A percentile compares a stretch with the other conserved stretches of the same genome.
phyloP scores from a whole-genome alignment of 805 yeast genomes.

The Spathaspora boniae region DNA sequence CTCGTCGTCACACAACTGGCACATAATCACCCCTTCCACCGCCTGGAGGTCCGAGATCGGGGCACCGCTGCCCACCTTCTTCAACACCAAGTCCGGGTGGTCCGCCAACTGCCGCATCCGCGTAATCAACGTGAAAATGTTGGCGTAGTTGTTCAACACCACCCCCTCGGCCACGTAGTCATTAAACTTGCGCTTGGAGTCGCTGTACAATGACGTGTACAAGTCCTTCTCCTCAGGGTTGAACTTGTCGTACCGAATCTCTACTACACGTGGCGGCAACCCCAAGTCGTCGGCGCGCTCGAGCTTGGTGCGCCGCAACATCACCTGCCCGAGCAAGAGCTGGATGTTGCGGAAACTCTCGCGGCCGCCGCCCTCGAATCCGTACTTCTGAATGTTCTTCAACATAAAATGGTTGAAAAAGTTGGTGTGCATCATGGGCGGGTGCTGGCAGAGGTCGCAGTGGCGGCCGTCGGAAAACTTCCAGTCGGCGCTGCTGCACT shows the following conservation, averaged over 20 bases:
- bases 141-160: slow-evolving; percentile 93
- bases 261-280: slow-evolving; percentile 92
- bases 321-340: slow-evolving; percentile 66
- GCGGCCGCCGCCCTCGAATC: slow-evolving; percentile 77
- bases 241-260: slow-evolving; percentile 79
- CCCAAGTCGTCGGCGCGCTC: slow-evolving; percentile 98
- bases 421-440: slow-evolving; percentile 92
- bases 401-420: slow-evolving; percentile 94
- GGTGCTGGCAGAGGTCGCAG: slow-evolving; percentile 85
- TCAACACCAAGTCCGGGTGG: slow-evolving; percentile 92
- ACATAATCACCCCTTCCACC: slow-evolving; percentile 58
- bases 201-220: slow-evolving; percentile 82
- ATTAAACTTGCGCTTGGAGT: slow-evolving; percentile 81
- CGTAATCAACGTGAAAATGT: slow-evolving; percentile 91
- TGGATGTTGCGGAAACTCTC: slow-evolving; percentile 77
- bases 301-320: slow-evolving; percentile 92
- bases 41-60: slow-evolving; percentile 37
- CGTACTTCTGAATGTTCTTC: slow-evolving; percentile 86
- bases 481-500: slow-evolving; percentile 83
- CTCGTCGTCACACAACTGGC: slow-evolving; percentile 95
- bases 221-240: slow-evolving; percentile 94
- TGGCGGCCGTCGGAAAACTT: slow-evolving; percentile 74
- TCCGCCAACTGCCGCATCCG: slow-evolving; percentile 98
- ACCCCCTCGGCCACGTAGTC: slow-evolving; percentile 96
- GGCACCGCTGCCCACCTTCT: slow-evolving; percentile 50